Evolutionary conservation across 208 protist species (phyloP).

Genomic region (Acanthamoeba lenticulata): DNA sequence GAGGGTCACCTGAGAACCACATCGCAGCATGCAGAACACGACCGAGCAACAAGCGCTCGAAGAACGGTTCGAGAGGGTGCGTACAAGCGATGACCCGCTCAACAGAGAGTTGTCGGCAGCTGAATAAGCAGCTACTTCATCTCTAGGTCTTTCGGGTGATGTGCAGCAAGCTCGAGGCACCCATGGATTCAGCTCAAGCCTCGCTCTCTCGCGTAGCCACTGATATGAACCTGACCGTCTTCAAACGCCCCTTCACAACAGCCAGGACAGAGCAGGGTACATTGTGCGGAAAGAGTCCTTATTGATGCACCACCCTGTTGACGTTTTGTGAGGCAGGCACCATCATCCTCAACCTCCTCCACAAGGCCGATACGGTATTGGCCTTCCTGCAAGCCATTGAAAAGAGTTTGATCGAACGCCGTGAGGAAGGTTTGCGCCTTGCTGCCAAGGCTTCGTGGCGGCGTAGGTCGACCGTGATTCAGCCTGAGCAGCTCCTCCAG

Average conservation of each 20-base stretch:
- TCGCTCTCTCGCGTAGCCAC: background rate
- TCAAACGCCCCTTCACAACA: background rate
- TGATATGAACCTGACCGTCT: background rate
- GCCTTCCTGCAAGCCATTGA: background rate
- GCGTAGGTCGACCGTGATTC: background rate
- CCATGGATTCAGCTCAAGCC: background rate
- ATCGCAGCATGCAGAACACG: background rate
- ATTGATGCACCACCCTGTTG: background rate
- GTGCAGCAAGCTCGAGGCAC: background rate
- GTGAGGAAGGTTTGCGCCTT: background rate
- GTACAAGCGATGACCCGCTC: background rate
- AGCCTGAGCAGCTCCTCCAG: background rate
- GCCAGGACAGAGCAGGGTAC: background rate
- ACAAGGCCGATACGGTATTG: background rate
- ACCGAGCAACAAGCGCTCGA: background rate
- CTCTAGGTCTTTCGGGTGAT: slow-evolving; percentile 28
- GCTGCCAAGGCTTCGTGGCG: background rate
- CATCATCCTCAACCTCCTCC: background rate
- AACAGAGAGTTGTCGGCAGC: background rate
- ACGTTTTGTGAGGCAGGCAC: background rate
- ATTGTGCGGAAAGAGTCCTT: no score
- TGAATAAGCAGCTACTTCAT: no score
- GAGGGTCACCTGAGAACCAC: background rate
- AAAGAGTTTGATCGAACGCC: background rate
- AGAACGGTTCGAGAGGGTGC: background rate